Base-by-base conservation (phyloP, 169 alveolate species). In the Hepatocystis sp. region DNA sequence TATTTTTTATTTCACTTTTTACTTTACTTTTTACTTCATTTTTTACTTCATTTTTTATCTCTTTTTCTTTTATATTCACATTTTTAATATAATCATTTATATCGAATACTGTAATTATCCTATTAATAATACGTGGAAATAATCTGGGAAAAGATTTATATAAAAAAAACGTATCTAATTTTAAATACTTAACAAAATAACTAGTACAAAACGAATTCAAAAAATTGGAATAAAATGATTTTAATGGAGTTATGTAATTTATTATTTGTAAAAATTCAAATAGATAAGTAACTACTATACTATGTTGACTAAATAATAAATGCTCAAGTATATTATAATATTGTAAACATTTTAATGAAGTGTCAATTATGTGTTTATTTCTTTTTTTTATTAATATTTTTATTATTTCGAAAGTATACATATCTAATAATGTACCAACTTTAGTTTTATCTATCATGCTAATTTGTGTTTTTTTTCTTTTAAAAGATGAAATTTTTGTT, bases 331-430 rank as follows among this genome's bases (percentile, higher is more conserved):
- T 56, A 34, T 56, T 55, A 56, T 71, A 71, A 71, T 44, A 30
- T 49, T 71, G 76, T 42, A 71, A 71, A 40, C 86, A 71, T 71
- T 56, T 71, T 44, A 71, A 13, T 5, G 34, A 27, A 17, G 40
- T 42, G 11, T 58, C 27, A 56, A 71, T 40, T 2, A 55, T 19
- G 8, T 71, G 76, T 23, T 36, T 55, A 36, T 71, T 71, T 56
- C 56, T 71, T 21, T 47, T 44, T 56, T 71, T 71, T 13, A 56
- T 42, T 40, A 71, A 5, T 2, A 71, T 71, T n/a, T 8, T 56
- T 34, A 71, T 21, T 13, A 71, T 71, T 71, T 56, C 56, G 3
- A 55, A 44, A 25, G 30, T 23, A 49, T 49, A 19, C 3, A 56
- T 71, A 13, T 71, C 42, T 28, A 71, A 40, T 13, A 58, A 7